These are phyloP conservation scores for Urochloa ruziziensis DNA, from an alignment of 176 grass and related monocot genomes.

Conservation along the genomic window DNA sequence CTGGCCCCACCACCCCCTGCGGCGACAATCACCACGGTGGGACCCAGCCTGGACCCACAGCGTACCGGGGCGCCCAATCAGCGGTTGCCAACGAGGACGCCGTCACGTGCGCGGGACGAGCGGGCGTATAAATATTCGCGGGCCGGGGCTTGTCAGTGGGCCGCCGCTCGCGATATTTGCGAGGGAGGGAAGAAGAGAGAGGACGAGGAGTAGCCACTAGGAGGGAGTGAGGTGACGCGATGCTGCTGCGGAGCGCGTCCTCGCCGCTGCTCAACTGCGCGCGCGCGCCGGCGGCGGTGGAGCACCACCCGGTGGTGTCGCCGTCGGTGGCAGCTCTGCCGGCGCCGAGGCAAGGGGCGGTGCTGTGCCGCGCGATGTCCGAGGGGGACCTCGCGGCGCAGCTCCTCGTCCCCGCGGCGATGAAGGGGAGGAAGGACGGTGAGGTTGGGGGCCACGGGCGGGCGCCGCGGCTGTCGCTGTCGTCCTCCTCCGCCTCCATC, in stretches of 20 bases:
- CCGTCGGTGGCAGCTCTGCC: neutral
- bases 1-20: neutral
- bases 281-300: neutral
- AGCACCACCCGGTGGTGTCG: neutral
- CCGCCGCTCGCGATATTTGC: neutral
- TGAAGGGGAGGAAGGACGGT: neutral
- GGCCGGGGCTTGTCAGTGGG: slow-evolving; percentile 2
- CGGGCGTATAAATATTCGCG: slow-evolving; percentile 2
- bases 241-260: slow-evolving; percentile 56
- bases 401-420: neutral
- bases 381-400: slow-evolving; percentile 31
- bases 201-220: no score
- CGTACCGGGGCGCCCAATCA: neutral
- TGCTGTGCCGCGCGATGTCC: slow-evolving; percentile 44
- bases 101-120: neutral
- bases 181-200: neutral
- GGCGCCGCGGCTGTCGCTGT: neutral
- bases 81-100: neutral
- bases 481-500: neutral
- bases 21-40: neutral
- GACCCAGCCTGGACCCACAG: neutral
- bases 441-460: no score
- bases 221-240: neutral
- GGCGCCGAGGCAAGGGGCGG: neutral
- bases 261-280: slow-evolving; percentile 44